Percentiles rank a stretch among this genome's conserved stretches.
Conservation (phyloP, 2,329 filamentous ascomycete species). For the Graphilbum ipis-grandicollis region DNA sequence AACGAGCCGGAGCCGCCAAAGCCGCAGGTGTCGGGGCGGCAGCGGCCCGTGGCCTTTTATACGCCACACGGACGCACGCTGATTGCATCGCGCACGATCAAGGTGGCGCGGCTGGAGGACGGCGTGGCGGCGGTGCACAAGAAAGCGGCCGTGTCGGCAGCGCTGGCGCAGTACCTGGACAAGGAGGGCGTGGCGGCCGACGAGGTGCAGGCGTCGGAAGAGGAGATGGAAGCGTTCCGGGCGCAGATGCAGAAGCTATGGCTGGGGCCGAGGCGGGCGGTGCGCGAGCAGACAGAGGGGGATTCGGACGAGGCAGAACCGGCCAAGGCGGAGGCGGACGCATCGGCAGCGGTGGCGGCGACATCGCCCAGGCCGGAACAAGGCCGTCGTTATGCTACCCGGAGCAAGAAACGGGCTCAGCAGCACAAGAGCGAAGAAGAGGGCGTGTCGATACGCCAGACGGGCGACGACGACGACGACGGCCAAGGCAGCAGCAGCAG, state of each 20-base stretch:
- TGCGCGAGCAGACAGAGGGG: slow-evolving; percentile 4
- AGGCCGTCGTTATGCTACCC: neutral
- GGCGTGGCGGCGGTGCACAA: slow-evolving; percentile 1
- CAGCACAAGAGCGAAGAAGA: too few species aligned
- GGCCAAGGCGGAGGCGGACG: slow-evolving; percentile 5
- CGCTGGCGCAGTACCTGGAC: slow-evolving; percentile 11
- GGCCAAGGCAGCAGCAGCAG: neutral
- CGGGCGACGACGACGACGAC: neutral
- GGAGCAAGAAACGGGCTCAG: neutral
- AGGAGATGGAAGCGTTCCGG: slow-evolving; percentile 7
- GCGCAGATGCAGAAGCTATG: slow-evolving; percentile 6
- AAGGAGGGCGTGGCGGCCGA: slow-evolving; percentile 11
- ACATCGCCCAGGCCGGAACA: too few species aligned
- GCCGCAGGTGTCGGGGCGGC: slow-evolving; percentile 22
- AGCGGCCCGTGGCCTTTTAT: slow-evolving; percentile 30
- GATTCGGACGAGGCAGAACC: slow-evolving; percentile 3
- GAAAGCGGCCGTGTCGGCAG: slow-evolving; percentile 8
- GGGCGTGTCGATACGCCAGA: too few species aligned
- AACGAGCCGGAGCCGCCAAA: slow-evolving; percentile 25
- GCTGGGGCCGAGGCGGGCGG: slow-evolving; percentile 5
- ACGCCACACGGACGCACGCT: slow-evolving; percentile 28
- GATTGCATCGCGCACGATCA: slow-evolving; percentile 27
- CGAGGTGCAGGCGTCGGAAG: slow-evolving; percentile 7
- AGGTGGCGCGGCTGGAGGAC: slow-evolving; percentile 13
- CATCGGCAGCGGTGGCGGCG: slow-evolving; percentile 9